Percentiles rank a stretch among this genome's conserved stretches.
These are phyloP conservation scores for Paraglomus occultum DNA, from an alignment of 192 early-diverging fungal genomes.

Conservation along the genomic window DNA sequence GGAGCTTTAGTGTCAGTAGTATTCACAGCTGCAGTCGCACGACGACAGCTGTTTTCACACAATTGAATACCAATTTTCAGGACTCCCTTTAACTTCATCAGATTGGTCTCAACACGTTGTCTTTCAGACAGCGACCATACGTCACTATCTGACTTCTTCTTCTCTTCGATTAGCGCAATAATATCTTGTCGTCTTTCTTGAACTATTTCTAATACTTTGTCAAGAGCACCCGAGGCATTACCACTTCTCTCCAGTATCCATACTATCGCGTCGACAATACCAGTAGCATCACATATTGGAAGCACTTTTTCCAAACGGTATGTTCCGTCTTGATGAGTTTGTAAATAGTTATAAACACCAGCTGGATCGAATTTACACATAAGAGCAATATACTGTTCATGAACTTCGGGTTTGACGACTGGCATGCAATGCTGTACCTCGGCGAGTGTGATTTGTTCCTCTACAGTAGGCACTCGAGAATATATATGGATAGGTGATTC, in stretches of 20 bases:
- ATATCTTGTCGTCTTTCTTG: conserved; percentile 47
- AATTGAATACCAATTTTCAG: conserved; percentile 55
- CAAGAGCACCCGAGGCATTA: conserved; percentile 50
- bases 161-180: conserved; percentile 40
- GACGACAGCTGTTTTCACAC: conserved; percentile 50
- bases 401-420: conserved; percentile 42
- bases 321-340: conserved; percentile 46
- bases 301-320: conserved; percentile 45
- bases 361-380: conserved; percentile 61
- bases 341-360: conserved; percentile 58
- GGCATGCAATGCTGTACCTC: conserved; percentile 17
- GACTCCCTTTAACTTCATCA: conserved; percentile 55
- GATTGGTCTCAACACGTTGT: conserved; percentile 41
- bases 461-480: conserved; percentile 1
- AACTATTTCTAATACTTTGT: conserved; percentile 54
- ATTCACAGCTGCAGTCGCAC: conserved; percentile 31
- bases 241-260: conserved; percentile 62
- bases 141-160: conserved; percentile 36
- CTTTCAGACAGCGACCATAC: conserved; percentile 53
- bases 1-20: conserved; percentile 22
- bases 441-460: conserved; percentile 26
- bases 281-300: conserved; percentile 46
- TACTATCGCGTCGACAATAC: conserved; percentile 57
- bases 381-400: conserved; percentile 57
- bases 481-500: background rate